Conservation (phyloP, 2,329 filamentous ascomycete genomes). For the Pseudogymnoascus sp. region DNA sequence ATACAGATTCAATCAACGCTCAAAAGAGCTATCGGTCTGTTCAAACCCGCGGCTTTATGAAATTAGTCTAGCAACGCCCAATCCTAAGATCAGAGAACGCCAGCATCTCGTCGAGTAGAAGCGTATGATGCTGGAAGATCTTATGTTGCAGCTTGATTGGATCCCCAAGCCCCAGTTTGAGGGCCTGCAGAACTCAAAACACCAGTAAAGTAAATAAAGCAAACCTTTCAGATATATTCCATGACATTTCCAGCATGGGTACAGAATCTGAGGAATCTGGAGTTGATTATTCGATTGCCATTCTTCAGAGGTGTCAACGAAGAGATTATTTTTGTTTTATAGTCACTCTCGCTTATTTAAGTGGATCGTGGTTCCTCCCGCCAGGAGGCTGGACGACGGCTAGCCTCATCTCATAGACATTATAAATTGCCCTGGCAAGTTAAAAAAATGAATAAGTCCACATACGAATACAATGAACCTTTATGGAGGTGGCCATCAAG, state of each 20-base stretch:
- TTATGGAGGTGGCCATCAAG: background rate
- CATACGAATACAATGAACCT: background rate
- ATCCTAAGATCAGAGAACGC: conserved; percentile 9
- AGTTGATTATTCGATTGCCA: background rate
- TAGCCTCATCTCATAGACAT: background rate
- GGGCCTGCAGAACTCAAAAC: background rate
- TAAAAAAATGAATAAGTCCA: background rate
- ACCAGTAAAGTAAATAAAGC: background rate
- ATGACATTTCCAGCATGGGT: background rate
- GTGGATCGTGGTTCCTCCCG: background rate
- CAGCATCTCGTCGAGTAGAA: conserved; percentile 8
- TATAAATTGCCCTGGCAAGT: background rate
- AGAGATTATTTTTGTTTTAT: conserved; percentile 4
- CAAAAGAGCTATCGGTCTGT: conserved; percentile 6
- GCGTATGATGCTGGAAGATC: conserved; percentile 8
- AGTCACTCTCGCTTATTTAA: conserved; percentile 9
- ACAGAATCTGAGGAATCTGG: background rate
- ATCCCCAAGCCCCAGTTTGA: background rate
- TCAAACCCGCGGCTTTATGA: conserved; percentile 11
- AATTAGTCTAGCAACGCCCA: conserved; percentile 12
- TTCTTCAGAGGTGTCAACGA: background rate
- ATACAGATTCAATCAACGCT: conserved; percentile 11
- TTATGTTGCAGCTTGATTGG: conserved; percentile 8
- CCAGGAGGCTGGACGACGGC: background rate
- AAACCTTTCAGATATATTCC: background rate